Conservation (phyloP, 2,329 filamentous ascomycete species). For the Colletotrichum incanum region DNA sequence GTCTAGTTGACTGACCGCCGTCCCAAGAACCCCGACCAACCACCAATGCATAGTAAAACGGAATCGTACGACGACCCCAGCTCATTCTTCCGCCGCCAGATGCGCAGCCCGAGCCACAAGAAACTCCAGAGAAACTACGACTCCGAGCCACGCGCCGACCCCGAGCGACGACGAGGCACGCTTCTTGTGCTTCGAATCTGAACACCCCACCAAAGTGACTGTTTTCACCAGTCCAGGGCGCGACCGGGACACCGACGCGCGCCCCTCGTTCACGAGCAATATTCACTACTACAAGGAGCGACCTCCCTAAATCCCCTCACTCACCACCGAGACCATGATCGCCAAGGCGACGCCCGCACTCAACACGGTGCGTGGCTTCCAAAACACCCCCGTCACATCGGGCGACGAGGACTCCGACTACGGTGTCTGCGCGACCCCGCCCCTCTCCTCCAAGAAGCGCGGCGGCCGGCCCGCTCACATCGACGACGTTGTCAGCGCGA, state of each 20-base stretch:
- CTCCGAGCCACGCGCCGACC: slow-evolving; percentile 69
- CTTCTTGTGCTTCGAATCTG: slow-evolving; percentile 46
- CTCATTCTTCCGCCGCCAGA: slow-evolving; percentile 71
- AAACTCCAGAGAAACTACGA: slow-evolving; percentile 65
- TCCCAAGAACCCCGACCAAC: slow-evolving; percentile 42
- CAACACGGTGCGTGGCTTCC: slow-evolving; percentile 71
- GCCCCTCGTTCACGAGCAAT: slow-evolving; percentile 50
- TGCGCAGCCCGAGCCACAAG: slow-evolving; percentile 68
- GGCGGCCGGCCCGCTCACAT: slow-evolving; percentile 60
- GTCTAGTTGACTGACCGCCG: slow-evolving; percentile 25
- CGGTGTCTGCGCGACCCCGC: slow-evolving; percentile 48
- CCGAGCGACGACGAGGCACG: slow-evolving; percentile 72
- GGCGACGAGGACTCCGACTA: slow-evolving; percentile 73
- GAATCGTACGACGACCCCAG: slow-evolving; percentile 58
- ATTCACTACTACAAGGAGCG: slow-evolving; percentile 44
- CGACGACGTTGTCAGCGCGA: slow-evolving; percentile 72
- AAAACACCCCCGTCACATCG: slow-evolving; percentile 67
- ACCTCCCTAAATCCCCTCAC: slow-evolving; percentile 11
- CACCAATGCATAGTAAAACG: slow-evolving; percentile 72
- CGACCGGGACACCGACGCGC: slow-evolving; percentile 40
- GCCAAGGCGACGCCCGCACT: slow-evolving; percentile 64
- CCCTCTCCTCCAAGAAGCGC: slow-evolving; percentile 46
- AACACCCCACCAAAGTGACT: slow-evolving; percentile 38
- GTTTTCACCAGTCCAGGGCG: slow-evolving; percentile 32
- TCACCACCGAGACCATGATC: slow-evolving; percentile 57